Evolutionary conservation across 768 basidiomycete genomes (phyloP).

Genomic region (Boletus vinaceobasis): DNA sequence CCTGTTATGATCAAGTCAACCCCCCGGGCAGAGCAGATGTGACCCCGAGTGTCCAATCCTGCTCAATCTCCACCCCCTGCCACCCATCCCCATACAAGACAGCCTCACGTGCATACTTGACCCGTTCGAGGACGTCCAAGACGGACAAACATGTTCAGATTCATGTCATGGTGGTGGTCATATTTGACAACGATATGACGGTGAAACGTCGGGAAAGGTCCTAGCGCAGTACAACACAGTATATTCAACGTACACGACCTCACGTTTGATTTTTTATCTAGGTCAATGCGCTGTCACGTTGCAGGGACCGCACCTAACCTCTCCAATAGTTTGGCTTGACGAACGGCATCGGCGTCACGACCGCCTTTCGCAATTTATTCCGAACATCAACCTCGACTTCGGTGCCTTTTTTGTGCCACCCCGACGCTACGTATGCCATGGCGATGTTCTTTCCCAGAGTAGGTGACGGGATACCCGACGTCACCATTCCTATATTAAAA

Average conservation of each 20-base stretch:
- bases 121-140: no score
- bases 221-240: not conserved
- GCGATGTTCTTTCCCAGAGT: constrained; percentile 88
- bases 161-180: not conserved
- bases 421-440: constrained; percentile 86
- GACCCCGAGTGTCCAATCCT: not conserved
- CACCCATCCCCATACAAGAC: no score
- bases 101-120: constrained; percentile 1
- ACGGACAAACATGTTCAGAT: not conserved
- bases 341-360: constrained; percentile 85
- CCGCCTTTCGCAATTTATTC: constrained; percentile 70
- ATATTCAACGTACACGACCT: not conserved
- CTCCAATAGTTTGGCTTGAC: constrained; percentile 78
- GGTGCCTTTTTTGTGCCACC: constrained; percentile 89
- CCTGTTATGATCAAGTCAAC: not conserved
- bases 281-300: not conserved
- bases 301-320: constrained; percentile 35
- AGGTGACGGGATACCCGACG: constrained; percentile 95
- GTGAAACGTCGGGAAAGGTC: not conserved
- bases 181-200: not conserved
- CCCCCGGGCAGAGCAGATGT: not conserved
- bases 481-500: constrained; percentile 56
- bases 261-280: not conserved
- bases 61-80: not conserved
- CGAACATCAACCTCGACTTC: constrained; percentile 83